Percentiles rank a stretch among this genome's conserved stretches.
phyloP scores from a whole-genome alignment of 257 asterid species.

The Leptodermis oblonga region DNA sequence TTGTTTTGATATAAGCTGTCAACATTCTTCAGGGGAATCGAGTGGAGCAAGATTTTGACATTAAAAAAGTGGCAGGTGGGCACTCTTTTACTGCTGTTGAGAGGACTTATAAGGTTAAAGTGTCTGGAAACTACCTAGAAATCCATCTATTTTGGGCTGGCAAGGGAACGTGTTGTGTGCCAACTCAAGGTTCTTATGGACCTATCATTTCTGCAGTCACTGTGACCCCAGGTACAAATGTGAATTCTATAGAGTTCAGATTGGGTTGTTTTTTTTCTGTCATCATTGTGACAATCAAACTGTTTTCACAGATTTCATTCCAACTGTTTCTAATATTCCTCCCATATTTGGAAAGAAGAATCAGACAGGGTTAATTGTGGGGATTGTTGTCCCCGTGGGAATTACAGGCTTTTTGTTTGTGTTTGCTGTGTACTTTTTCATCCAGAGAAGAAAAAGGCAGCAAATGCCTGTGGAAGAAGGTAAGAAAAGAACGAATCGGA shows the following conservation, averaged over 20 bases:
- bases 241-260: neutral
- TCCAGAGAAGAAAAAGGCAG: conserved; percentile 36
- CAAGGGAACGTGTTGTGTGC: conserved; percentile 88
- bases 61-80: conserved; percentile 52
- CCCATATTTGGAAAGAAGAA: conserved; percentile 32
- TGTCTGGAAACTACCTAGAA: conserved; percentile 65
- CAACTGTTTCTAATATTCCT: conserved; percentile 48
- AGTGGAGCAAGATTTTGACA: conserved; percentile 54
- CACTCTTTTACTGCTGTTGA: conserved; percentile 41
- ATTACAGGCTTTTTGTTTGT: conserved; percentile 31
- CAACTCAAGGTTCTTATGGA: conserved; percentile 60
- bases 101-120: conserved; percentile 33
- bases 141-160: conserved; percentile 93
- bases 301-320: conserved; percentile 46
- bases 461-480: conserved; percentile 50
- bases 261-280: neutral
- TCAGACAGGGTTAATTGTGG: conserved; percentile 53
- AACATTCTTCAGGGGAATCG: conserved; percentile 46
- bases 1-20: conserved; percentile 1
- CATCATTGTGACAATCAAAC: neutral
- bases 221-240: conserved; percentile 53
- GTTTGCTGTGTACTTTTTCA: conserved; percentile 29
- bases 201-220: conserved; percentile 77
- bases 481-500: conserved; percentile 16
- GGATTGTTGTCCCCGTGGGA: conserved; percentile 46